Percentiles rank a stretch among this genome's conserved stretches.
Evolutionary conservation across 202 grass and related monocot genomes (phyloP).

Genomic region (Digitaria exilis): DNA sequence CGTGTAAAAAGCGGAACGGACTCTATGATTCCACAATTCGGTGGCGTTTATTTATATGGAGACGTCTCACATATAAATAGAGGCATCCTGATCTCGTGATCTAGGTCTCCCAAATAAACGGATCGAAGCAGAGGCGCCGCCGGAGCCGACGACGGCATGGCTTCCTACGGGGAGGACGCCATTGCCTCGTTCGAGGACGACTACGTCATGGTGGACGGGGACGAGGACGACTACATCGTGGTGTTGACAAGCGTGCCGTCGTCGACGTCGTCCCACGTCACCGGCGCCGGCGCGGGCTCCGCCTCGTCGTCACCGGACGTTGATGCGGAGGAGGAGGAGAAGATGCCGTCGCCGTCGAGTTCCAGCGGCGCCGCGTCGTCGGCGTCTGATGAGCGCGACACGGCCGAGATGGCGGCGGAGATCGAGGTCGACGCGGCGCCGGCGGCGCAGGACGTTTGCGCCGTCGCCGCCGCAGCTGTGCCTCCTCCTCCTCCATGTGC

Average conservation of each 20-base stretch:
- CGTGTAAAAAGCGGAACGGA: background rate
- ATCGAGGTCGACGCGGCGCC: no score
- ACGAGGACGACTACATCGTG: conserved; percentile 1
- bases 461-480: background rate
- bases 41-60: no score
- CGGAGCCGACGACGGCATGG: background rate
- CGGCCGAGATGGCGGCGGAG: background rate
- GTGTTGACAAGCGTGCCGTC: background rate
- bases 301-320: background rate
- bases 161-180: background rate
- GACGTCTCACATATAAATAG: background rate
- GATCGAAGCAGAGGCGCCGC: background rate
- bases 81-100: background rate
- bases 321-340: background rate
- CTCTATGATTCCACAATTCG: background rate
- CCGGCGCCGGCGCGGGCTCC: background rate
- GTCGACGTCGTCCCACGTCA: background rate
- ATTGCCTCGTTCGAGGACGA: background rate
- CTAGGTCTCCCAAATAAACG: background rate
- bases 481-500: background rate
- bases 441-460: background rate
- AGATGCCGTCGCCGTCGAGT: no score
- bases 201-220: background rate
- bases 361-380: background rate
- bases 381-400: background rate